These are phyloP conservation scores for Sordariomycetes sp. DNA, from an alignment of 2,329 filamentous ascomycete species.

Conservation along the genomic window DNA sequence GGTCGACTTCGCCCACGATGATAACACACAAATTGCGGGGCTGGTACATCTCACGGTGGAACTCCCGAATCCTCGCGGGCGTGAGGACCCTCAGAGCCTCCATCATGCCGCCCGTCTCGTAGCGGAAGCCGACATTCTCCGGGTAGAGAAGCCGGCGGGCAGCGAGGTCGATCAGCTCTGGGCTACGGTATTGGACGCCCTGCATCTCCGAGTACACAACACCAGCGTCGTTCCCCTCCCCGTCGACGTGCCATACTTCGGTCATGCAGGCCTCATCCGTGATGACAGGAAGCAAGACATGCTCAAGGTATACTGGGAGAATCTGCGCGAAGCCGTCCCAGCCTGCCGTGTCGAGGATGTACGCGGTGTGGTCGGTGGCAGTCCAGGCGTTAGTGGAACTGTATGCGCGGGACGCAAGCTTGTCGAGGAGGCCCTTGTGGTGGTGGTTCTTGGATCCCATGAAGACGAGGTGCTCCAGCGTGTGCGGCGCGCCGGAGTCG, in stretches of 20 bases:
- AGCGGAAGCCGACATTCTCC: constrained; percentile 80
- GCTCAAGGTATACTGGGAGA: constrained; percentile 87
- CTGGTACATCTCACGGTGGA: constrained; percentile 95
- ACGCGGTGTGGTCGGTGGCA: constrained; percentile 89
- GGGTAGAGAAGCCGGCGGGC: constrained; percentile 75
- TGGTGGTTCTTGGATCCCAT: constrained; percentile 89
- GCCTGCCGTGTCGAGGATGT: constrained; percentile 86
- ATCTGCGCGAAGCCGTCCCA: constrained; percentile 97
- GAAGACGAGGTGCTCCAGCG: constrained; percentile 70
- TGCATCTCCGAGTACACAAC: constrained; percentile 99
- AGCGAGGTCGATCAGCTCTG: constrained; percentile 77
- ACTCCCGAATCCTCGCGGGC: constrained; percentile 81
- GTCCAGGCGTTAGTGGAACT: constrained; percentile 96
- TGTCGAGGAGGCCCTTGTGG: constrained; percentile 92
- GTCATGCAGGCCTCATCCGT: constrained; percentile 90
- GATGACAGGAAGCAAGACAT: constrained; percentile 79
- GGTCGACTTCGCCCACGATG: constrained; percentile 83
- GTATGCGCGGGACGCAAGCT: constrained; percentile 84
- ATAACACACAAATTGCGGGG: constrained; percentile 88
- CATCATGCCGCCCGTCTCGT: constrained; percentile 97
- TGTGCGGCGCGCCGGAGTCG: constrained; percentile 85
- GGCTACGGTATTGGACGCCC: constrained; percentile 72
- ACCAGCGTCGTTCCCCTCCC: constrained; percentile 84
- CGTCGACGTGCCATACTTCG: constrained; percentile 92
- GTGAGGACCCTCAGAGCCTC: constrained; percentile 78